These are phyloP conservation scores for Guadua angustifolia DNA, from an alignment of 176 grass and related monocot genomes.

Conservation along the genomic window DNA sequence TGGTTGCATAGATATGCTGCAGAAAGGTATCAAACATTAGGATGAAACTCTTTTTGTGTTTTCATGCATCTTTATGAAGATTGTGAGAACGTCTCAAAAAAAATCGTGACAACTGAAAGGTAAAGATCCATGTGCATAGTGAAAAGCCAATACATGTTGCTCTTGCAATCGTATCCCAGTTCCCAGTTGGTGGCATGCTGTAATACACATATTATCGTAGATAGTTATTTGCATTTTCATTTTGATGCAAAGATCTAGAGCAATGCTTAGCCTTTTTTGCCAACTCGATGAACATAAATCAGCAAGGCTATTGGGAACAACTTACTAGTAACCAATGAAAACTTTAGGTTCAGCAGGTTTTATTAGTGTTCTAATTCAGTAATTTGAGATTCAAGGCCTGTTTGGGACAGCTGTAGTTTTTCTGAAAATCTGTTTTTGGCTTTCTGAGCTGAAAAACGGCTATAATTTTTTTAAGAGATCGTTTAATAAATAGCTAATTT, in stretches of 20 bases:
- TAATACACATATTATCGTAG: neutral
- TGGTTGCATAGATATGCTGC: too few species aligned
- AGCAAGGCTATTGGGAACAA: neutral
- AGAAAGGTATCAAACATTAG: too few species aligned
- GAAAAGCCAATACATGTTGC: neutral
- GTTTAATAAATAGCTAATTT: too few species aligned
- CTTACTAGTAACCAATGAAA: neutral
- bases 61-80: conserved; percentile 35
- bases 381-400: neutral
- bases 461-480: too few species aligned
- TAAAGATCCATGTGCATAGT: neutral
- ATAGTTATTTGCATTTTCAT: neutral
- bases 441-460: too few species aligned
- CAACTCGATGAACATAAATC: neutral
- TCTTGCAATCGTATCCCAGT: conserved; percentile 7
- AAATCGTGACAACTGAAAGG: conserved; percentile 22
- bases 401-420: too few species aligned
- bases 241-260: neutral
- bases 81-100: conserved; percentile 5
- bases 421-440: too few species aligned
- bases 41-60: conserved; percentile 2
- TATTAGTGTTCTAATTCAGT: neutral
- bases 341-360: neutral
- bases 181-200: neutral
- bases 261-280: neutral